Evolutionary conservation across 176 grass and related monocot genomes (phyloP).

Genomic region (Rhynchospora breviuscula): DNA sequence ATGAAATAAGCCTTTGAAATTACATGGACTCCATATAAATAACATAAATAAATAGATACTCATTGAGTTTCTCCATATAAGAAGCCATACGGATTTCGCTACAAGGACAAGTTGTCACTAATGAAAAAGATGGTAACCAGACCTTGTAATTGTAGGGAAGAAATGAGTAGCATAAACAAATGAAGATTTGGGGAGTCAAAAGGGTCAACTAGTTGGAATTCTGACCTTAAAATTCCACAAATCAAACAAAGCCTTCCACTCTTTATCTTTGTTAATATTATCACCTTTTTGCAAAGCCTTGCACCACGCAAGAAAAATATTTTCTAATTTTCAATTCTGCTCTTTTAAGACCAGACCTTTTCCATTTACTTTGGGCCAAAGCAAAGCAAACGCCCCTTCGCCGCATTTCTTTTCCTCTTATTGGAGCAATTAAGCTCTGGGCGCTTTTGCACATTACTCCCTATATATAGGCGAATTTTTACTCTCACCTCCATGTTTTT

Average conservation of each 20-base stretch:
- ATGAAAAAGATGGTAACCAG: background rate
- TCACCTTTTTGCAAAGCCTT: background rate
- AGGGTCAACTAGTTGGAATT: slow-evolving; percentile 62
- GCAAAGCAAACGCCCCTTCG: slow-evolving; percentile 28
- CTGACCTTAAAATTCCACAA: slow-evolving; percentile 55
- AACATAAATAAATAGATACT: too few species aligned
- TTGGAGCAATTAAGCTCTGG: background rate
- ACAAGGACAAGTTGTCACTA: background rate
- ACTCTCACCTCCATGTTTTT: background rate
- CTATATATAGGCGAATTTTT: background rate
- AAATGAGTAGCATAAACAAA: background rate
- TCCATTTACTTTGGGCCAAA: slow-evolving; percentile 60
- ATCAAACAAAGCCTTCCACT: slow-evolving; percentile 20
- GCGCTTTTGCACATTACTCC: background rate
- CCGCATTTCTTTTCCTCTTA: background rate
- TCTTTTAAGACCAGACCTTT: slow-evolving; percentile 19
- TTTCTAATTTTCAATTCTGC: slow-evolving; percentile 21
- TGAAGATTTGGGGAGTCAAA: slow-evolving; percentile 32
- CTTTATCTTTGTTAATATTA: background rate
- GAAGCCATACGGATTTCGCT: too few species aligned
- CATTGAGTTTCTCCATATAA: too few species aligned
- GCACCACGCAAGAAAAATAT: slow-evolving; percentile 32
- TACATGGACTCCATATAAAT: too few species aligned
- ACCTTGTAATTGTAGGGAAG: background rate
- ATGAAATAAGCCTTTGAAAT: too few species aligned